A percentile compares a stretch with the other conserved stretches of the same genome.
Conservation (phyloP, 1,284 basidiomycete species). For the Stereum hirsutum region DNA sequence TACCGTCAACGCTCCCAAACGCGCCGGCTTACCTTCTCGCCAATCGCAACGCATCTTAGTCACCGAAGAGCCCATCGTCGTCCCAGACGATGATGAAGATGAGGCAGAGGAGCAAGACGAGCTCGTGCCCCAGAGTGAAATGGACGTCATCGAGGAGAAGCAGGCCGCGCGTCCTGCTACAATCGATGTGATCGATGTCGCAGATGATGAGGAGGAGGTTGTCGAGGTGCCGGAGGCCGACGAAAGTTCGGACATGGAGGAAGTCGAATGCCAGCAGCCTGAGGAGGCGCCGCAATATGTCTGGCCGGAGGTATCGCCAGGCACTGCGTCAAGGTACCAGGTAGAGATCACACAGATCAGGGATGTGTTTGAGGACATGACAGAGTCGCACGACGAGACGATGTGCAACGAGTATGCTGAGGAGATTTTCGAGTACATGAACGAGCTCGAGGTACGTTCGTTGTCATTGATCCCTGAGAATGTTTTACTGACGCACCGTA, state of each 20-base stretch:
- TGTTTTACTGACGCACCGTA: slow-evolving; percentile 9
- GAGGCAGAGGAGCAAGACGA: slow-evolving; percentile 41
- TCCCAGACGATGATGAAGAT: slow-evolving; percentile 23
- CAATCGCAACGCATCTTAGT: slow-evolving; percentile 26
- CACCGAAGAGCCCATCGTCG: slow-evolving; percentile 25
- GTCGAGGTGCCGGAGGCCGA: no score
- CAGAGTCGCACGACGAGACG: slow-evolving; percentile 81
- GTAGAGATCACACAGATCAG: slow-evolving; percentile 61
- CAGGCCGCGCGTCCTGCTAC: no score
- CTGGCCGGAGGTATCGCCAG: slow-evolving; percentile 66
- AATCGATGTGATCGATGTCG: slow-evolving; percentile 35
- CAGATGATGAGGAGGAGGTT: slow-evolving; percentile 27
- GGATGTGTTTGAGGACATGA: slow-evolving; percentile 65
- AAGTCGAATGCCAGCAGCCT: slow-evolving; percentile 6
- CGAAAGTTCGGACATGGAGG: slow-evolving; percentile 13
- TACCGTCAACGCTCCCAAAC: slow-evolving; percentile 10
- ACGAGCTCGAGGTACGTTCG: slow-evolving; percentile 69
- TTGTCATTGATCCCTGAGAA: slow-evolving; percentile 2
- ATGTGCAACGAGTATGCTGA: slow-evolving; percentile 99
- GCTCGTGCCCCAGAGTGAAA: slow-evolving; percentile 45
- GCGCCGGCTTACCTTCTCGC: slow-evolving; percentile 15
- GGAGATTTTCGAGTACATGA: slow-evolving; percentile 98
- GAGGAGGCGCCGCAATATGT: slow-evolving; percentile 25
- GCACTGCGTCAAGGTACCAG: slow-evolving; percentile 44
- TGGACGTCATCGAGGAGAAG: slow-evolving; percentile 52